phyloP scores from a whole-genome alignment of 2,329 filamentous ascomycete species.

The Ascosphaera apis region DNA sequence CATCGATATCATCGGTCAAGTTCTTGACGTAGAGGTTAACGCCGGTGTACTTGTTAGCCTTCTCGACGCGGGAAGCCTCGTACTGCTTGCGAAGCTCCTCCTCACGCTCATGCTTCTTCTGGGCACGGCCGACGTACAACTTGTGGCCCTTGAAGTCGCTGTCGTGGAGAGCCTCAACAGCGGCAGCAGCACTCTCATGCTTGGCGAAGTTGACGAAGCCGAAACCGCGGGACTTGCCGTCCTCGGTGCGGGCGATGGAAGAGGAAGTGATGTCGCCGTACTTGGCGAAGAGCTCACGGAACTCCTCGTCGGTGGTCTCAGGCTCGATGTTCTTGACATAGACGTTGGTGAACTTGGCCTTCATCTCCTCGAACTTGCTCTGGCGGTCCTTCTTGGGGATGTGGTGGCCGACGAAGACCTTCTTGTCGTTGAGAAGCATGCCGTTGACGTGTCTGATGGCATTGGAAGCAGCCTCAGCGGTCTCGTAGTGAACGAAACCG shows the following conservation, averaged over 20 bases:
- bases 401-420: constrained; percentile 97
- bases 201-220: constrained; percentile 91
- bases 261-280: constrained; percentile 90
- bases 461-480: constrained; percentile 83
- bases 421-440: constrained; percentile 99
- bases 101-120: constrained; percentile 99
- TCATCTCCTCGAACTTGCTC: constrained; percentile 99
- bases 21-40: constrained; percentile 99
- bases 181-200: constrained; percentile 65
- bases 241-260: constrained; percentile 74
- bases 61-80: constrained; percentile 90
- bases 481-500: constrained; percentile 99
- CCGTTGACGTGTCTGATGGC: constrained; percentile 99
- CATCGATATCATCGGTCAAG: constrained; percentile 85
- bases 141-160: constrained; percentile 86
- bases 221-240: constrained; percentile 79
- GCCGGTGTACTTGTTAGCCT: constrained; percentile 97
- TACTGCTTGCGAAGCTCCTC: constrained; percentile 98
- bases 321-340: constrained; percentile 94
- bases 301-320: constrained; percentile 78
- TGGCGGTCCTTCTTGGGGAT: constrained; percentile 99
- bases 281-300: constrained; percentile 78
- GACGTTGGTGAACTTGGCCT: constrained; percentile 99
- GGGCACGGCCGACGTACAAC: constrained; percentile 89
- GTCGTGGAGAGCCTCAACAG: constrained; percentile 79